Evolutionary conservation across 768 basidiomycete genomes (phyloP).

Genomic region (Termitomyces heimii): DNA sequence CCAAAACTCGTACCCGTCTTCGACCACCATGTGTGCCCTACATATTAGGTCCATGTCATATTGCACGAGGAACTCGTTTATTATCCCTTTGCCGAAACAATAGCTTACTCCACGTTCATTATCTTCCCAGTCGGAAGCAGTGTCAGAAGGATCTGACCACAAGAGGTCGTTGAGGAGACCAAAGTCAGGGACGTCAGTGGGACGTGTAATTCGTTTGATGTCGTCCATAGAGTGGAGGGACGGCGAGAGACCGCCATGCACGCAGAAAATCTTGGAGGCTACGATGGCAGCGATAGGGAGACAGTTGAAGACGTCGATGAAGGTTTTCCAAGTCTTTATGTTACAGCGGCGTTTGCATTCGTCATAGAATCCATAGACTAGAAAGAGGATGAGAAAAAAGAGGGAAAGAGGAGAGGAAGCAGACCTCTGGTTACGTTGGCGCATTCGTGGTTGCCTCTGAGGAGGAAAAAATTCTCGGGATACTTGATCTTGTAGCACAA

Average conservation of each 20-base stretch:
- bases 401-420: constrained; percentile 4
- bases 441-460: constrained; percentile 98
- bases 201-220: constrained; percentile 95
- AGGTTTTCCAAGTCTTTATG: constrained; percentile 99
- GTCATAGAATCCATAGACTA: constrained; percentile 99
- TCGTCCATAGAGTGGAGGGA: constrained; percentile 96
- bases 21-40: constrained; percentile 99
- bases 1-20: constrained; percentile 99
- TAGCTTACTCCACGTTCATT: constrained; percentile 99
- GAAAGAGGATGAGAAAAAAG: constrained; percentile 13
- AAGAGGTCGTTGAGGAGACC: constrained; percentile 94
- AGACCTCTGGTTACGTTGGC: constrained; percentile 97
- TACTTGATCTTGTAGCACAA: constrained; percentile 99
- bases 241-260: constrained; percentile 93
- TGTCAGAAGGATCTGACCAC: constrained; percentile 98
- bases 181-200: constrained; percentile 98
- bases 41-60: constrained; percentile 99
- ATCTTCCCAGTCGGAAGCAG: constrained; percentile 98
- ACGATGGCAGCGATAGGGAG: constrained; percentile 98
- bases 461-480: constrained; percentile 98
- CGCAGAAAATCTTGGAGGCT: constrained; percentile 99
- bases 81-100: constrained; percentile 97
- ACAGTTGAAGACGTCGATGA: constrained; percentile 99
- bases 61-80: constrained; percentile 90
- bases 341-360: constrained; percentile 99